Evolutionary conservation across 768 basidiomycete genomes (phyloP).

Genomic region (Russula lepida): DNA sequence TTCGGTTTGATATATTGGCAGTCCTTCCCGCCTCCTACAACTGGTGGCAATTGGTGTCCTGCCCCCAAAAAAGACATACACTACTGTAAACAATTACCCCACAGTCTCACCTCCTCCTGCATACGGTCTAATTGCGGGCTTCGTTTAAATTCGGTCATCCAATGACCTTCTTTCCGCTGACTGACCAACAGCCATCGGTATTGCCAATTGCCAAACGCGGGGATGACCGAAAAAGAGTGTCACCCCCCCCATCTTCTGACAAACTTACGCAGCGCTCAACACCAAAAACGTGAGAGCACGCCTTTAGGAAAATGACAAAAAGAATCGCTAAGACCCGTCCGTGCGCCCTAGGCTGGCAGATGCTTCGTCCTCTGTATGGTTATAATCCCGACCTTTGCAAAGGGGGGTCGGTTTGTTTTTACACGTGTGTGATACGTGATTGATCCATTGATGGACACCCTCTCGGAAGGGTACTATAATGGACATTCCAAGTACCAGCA

Average conservation of each 20-base stretch:
- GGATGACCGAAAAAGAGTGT: background rate
- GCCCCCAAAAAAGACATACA: background rate
- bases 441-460: background rate
- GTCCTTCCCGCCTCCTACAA: background rate
- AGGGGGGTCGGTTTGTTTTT: background rate
- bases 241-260: background rate
- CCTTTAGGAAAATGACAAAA: background rate
- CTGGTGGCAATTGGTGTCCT: background rate
- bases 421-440: background rate
- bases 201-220: background rate
- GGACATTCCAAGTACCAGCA: background rate
- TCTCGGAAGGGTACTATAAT: background rate
- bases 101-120: background rate
- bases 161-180: background rate
- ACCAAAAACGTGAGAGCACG: background rate
- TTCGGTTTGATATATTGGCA: slow-evolving; percentile 7
- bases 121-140: background rate
- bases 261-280: background rate
- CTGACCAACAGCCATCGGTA: background rate
- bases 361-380: background rate
- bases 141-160: background rate
- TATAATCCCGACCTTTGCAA: background rate
- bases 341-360: background rate
- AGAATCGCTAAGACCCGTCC: background rate
- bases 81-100: background rate